These are phyloP conservation scores for Penicillium robsamsonii DNA, from an alignment of 495 filamentous ascomycete genomes.

Conservation along the genomic window DNA sequence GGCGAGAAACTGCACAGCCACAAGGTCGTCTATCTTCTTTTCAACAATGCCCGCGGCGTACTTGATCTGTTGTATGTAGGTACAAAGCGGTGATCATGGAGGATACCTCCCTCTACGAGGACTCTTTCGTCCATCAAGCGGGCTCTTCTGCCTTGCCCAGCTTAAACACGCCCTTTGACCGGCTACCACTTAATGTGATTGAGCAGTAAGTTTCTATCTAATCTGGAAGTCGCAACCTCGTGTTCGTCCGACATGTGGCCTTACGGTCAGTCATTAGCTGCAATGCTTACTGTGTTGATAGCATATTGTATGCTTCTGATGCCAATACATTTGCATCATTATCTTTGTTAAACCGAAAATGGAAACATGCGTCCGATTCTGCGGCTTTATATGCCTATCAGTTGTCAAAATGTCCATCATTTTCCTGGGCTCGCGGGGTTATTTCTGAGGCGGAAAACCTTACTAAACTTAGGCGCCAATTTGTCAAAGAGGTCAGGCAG, in stretches of 20 bases:
- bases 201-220: constrained; percentile 25
- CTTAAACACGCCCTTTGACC: constrained; percentile 16
- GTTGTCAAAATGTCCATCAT: constrained; percentile 68
- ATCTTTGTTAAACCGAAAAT: constrained; percentile 74
- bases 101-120: constrained; percentile 20
- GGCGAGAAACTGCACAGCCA: constrained; percentile 23
- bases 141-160: background rate
- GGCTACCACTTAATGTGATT: constrained; percentile 29
- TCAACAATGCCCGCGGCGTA: constrained; percentile 8
- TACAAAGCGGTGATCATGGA: constrained; percentile 28
- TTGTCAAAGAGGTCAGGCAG: constrained; percentile 67
- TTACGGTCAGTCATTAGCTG: background rate
- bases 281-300: constrained; percentile 29
- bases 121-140: constrained; percentile 5
- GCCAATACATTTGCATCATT: constrained; percentile 80
- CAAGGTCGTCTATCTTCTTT: constrained; percentile 19
- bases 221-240: background rate
- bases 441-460: constrained; percentile 55
- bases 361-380: constrained; percentile 71
- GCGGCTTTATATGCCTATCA: constrained; percentile 73
- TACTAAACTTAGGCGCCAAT: constrained; percentile 60
- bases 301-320: constrained; percentile 72
- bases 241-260: background rate
- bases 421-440: constrained; percentile 52
- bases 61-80: constrained; percentile 23